Percentiles rank a stretch among this genome's conserved stretches.
Evolutionary conservation across 345 rosid genomes (phyloP).

Genomic region (Camelina hispida): DNA sequence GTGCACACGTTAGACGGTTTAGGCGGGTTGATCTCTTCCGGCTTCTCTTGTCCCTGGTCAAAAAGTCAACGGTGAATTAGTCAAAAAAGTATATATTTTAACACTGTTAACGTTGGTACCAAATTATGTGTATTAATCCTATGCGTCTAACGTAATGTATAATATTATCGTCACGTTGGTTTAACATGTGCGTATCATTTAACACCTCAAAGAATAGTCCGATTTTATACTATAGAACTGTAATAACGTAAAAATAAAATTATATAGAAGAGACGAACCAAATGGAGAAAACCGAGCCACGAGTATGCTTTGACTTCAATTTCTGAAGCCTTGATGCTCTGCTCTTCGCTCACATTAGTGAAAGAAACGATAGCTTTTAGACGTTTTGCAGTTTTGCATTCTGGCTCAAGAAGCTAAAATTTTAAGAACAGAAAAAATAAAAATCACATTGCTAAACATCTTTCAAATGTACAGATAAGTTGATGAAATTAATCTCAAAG

Average conservation of each 20-base stretch:
- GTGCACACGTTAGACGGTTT: constrained; percentile 71
- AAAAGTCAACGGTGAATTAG: constrained; percentile 2
- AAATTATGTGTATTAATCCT: constrained; percentile 19
- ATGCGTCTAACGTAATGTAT: background rate
- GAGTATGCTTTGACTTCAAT: constrained; percentile 61
- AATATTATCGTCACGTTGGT: constrained; percentile 18
- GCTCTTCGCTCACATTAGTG: constrained; percentile 61
- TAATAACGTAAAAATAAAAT: background rate
- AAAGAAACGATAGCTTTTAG: constrained; percentile 83
- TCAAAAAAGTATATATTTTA: background rate
- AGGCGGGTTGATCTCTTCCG: constrained; percentile 59
- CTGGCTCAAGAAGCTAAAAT: constrained; percentile 65
- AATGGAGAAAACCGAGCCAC: constrained; percentile 72
- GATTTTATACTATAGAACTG: too few species aligned
- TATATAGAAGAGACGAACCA: constrained; percentile 53
- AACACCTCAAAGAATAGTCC: background rate
- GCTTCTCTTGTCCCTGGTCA: constrained; percentile 64
- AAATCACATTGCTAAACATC: background rate
- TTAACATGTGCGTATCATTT: constrained; percentile 10
- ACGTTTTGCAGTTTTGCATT: constrained; percentile 54
- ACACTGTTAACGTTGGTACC: background rate
- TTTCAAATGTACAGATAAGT: background rate
- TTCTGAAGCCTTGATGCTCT: constrained; percentile 52
- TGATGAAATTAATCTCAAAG: constrained; percentile 4
- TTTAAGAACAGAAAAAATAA: background rate